Base-by-base conservation (phyloP, 345 rosid genomes). In the Populus davidiana region DNA sequence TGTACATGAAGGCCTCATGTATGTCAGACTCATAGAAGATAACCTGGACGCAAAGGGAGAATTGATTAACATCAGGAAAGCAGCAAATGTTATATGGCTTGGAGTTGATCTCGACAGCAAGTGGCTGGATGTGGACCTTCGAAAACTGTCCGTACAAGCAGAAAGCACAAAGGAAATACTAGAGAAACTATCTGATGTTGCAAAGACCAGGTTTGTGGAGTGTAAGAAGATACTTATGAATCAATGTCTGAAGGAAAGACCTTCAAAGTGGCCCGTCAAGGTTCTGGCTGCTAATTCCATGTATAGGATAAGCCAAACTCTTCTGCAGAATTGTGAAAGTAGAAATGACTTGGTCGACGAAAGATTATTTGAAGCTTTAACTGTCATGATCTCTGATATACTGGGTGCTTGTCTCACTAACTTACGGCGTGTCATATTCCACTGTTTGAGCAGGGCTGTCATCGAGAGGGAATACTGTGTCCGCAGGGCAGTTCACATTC, bases 361-460 rank as follows among this genome's bases (percentile, higher is more conserved):
- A 38, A 84, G 68, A 50, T 61, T 92, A 56, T 86, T 92, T 35
- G 89, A 80, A 75, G 82, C 62, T 43, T 70, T 91, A 20, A 74
- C 78, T 33, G 79, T 52, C 47, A 86, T 79, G 86, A 86, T 88
- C 79, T 91, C 96, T 4, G 96, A 93, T 82, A 88, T 92, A 41
- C 61, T 92, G 12, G 86, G 86, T 23, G 98, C 97, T 56, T 95
- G 98, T 81, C 92, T 95, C 73, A 88, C 93, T 47, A 93, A 93
- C 83, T 76, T 91, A 41, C 79, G 75, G 7, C 83, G 63, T 1
- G 88, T 84, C 54, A 89, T 95, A 75, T 75, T 82, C 2, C 56
- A 86, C 86, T 91, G 94, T 88, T 81, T 83, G 78, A 79, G 77
- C 50, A 88, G 90, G 70, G 74, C 84, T 52, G 81, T 94, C 8